These are phyloP conservation scores for Ramalina peruviana DNA, from an alignment of 495 filamentous ascomycete genomes.

Conservation along the genomic window DNA sequence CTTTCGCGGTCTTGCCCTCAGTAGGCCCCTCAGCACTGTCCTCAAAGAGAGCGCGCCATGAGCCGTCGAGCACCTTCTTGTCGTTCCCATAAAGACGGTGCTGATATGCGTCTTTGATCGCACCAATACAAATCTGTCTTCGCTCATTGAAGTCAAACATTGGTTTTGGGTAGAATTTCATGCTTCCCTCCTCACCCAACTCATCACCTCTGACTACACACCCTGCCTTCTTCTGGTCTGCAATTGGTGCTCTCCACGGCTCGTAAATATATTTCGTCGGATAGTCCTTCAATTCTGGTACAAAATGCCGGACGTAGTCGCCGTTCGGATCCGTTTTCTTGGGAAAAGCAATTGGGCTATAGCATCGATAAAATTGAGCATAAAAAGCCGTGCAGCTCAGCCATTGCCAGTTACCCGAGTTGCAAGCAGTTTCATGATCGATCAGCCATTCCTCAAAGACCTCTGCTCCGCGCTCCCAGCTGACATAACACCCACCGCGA, in stretches of 20 bases:
- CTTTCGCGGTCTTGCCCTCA: slow-evolving; percentile 23
- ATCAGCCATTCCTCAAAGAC: slow-evolving; percentile 61
- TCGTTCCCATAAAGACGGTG: slow-evolving; percentile 48
- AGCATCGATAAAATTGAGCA: slow-evolving; percentile 49
- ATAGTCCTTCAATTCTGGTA: slow-evolving; percentile 44
- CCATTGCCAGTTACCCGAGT: slow-evolving; percentile 65
- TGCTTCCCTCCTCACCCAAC: slow-evolving; percentile 19
- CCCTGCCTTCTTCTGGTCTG: slow-evolving; percentile 44
- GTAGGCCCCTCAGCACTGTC: slow-evolving; percentile 35
- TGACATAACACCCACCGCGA: slow-evolving; percentile 55
- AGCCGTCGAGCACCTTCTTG: slow-evolving; percentile 41
- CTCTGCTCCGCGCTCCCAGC: slow-evolving; percentile 59
- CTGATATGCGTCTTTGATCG: slow-evolving; percentile 51
- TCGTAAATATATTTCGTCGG: slow-evolving; percentile 59
- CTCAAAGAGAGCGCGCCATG: slow-evolving; percentile 43
- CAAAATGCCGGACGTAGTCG: slow-evolving; percentile 41
- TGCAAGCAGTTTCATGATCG: slow-evolving; percentile 57
- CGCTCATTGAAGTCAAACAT: slow-evolving; percentile 58
- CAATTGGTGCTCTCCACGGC: slow-evolving; percentile 52
- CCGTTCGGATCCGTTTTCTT: slow-evolving; percentile 55
- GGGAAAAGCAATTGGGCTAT: slow-evolving; percentile 50
- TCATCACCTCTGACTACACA: slow-evolving; percentile 43
- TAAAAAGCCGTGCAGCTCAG: slow-evolving; percentile 59
- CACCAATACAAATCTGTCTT: slow-evolving; percentile 41
- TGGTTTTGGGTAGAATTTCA: slow-evolving; percentile 45